Base-by-base conservation (phyloP, 2,329 filamentous ascomycete genomes). In the Graphilbum fragrans region DNA sequence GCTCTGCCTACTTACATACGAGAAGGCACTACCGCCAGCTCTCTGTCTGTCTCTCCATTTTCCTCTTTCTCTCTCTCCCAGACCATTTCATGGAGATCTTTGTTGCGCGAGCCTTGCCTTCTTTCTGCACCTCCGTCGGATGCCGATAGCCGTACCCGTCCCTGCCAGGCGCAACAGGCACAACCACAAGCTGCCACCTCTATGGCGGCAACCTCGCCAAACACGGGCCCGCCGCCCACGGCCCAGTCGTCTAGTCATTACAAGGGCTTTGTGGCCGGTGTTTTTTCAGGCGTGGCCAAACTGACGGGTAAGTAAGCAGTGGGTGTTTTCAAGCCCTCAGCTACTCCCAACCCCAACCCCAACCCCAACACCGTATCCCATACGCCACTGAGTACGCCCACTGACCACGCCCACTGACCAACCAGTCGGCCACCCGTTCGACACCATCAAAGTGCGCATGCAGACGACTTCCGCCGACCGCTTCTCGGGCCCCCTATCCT, bases 191-290 rank as follows among this genome's bases (percentile, higher is more conserved):
- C 14, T 9, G 5, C 23, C 23, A 3, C 11, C 20, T 27, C n/a
- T 21, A 42, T 42, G 37, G 38, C 38, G 34, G 12, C 38, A 19
- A 27, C 29, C n/a, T 17, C 37, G 25, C 23, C 41, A 21, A 34
- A 33, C n/a, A 29, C 22, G 25, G 19, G 32, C n/a, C 7, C 37
- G 12, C 29, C 39, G n/a, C 17, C 37, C 32, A 37, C 42, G 2
- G 32, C 32, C 20, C 18, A 41, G 16, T 22, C 42, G 11, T 51
- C 47, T 52, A 73, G 67, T 50, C 81, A 84, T 57, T 96, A 95
- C 68, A 88, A 86, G 55, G 92, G 90, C n/a, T 98, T 96, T 58
- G 86, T 95, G 22, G 92, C 86, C 1, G 92, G 92, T n/a, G 78
- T 95, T 7, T 95, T 95, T 57, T 94, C 86, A 31, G 92, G 92